phyloP scores from a whole-genome alignment of 768 basidiomycete genomes.

The Boletus fagicola region DNA sequence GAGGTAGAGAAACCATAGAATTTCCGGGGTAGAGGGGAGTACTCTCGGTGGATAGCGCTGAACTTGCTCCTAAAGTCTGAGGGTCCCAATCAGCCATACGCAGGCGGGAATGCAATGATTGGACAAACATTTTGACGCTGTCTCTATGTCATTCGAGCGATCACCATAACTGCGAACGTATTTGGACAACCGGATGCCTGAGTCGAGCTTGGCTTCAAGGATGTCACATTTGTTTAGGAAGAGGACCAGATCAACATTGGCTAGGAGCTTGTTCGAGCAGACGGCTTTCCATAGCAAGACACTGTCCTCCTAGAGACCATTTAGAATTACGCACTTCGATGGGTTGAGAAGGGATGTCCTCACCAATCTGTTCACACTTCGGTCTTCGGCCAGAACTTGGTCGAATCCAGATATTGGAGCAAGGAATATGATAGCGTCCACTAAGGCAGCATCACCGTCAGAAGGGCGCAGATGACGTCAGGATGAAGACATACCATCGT shows the following conservation, averaged over 20 bases:
- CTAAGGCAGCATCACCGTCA: constrained; percentile 8
- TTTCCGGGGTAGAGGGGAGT: constrained; percentile 69
- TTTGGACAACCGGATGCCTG: constrained; percentile 62
- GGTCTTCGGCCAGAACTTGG: constrained; percentile 51
- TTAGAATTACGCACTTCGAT: background rate
- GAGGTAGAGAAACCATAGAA: constrained; percentile 79
- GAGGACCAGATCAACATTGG: constrained; percentile 68
- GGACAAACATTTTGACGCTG: constrained; percentile 60
- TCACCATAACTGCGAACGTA: constrained; percentile 72
- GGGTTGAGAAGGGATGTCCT: constrained; percentile 10
- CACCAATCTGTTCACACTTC: constrained; percentile 50
- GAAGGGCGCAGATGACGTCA: background rate
- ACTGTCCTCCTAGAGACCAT: constrained; percentile 60
- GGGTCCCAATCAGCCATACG: background rate
- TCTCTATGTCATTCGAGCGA: constrained; percentile 66
- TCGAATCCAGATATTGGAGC: constrained; percentile 61
- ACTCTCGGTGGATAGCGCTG: constrained; percentile 72
- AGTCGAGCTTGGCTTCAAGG: constrained; percentile 58
- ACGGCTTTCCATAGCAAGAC: constrained; percentile 73
- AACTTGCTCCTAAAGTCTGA: constrained; percentile 70
- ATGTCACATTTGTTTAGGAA: constrained; percentile 86
- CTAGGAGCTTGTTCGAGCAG: constrained; percentile 68
- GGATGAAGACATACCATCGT: constrained; percentile 38
- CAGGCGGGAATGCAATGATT: background rate
- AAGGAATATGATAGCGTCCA: constrained; percentile 54